These are phyloP conservation scores for Colletotrichum orbiculare DNA, from an alignment of 2,329 filamentous ascomycete genomes.

Conservation along the genomic window DNA sequence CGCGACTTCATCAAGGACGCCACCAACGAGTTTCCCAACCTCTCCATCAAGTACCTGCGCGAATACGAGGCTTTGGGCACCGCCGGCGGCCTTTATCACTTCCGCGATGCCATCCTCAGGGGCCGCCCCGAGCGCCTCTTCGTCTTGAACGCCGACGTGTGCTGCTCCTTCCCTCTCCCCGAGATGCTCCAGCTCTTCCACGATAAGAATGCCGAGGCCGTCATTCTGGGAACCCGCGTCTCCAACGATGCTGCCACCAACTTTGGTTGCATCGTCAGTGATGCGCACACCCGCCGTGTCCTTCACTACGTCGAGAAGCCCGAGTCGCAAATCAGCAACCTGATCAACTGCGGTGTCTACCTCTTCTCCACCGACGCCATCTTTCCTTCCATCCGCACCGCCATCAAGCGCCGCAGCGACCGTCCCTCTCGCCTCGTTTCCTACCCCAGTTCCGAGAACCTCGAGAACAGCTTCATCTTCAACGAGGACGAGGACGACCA, in stretches of 20 bases:
- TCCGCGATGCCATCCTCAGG: constrained; percentile 98
- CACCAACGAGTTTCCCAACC: constrained; percentile 83
- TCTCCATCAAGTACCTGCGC: constrained; percentile 93
- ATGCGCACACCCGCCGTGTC: constrained; percentile 92
- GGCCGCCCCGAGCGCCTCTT: constrained; percentile 95
- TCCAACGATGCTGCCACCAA: constrained; percentile 92
- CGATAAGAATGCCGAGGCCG: constrained; percentile 94
- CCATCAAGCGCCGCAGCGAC: constrained; percentile 95
- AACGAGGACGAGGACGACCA: constrained; percentile 65
- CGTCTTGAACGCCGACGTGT: constrained; percentile 97
- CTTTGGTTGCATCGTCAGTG: constrained; percentile 97
- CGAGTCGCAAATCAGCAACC: constrained; percentile 95
- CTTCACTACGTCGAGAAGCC: constrained; percentile 99
- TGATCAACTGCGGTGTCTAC: constrained; percentile 99
- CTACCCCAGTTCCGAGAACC: constrained; percentile 96
- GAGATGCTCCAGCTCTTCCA: constrained; percentile 96
- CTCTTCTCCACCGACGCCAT: constrained; percentile 96
- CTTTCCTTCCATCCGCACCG: constrained; percentile 93
- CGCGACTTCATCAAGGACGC: constrained; percentile 98
- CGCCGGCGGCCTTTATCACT: constrained; percentile 96
- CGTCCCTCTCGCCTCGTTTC: constrained; percentile 84
- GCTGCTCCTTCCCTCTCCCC: constrained; percentile 95
- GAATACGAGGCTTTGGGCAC: constrained; percentile 98
- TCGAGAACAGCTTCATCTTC: constrained; percentile 72
- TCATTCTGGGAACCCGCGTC: constrained; percentile 93